Conservation (phyloP, 371 early-diverging fungal genomes). For the Mortierella sp. region DNA sequence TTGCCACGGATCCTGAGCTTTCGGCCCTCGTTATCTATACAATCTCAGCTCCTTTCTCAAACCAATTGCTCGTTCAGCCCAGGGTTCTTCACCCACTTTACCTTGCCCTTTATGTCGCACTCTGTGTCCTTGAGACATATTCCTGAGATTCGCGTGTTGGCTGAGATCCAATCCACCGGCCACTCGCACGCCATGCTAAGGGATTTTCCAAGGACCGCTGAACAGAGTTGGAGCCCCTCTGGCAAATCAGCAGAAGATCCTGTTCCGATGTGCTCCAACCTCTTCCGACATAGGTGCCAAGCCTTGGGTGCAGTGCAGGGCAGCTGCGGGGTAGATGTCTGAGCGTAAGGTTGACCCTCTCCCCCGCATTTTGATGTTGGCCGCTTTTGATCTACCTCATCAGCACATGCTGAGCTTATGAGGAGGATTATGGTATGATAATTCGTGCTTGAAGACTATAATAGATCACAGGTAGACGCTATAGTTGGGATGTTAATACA, state of each 20-base stretch:
- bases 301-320: background rate
- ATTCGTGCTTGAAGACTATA: too few species aligned
- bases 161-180: conserved; percentile 36
- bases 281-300: conserved; percentile 17
- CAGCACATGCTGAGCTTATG: background rate
- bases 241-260: conserved; percentile 29
- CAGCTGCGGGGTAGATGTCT: too few species aligned
- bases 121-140: background rate
- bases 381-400: conserved; percentile 8
- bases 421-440: too few species aligned
- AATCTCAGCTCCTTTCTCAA: too few species aligned
- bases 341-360: conserved; percentile 2
- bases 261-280: conserved; percentile 40
- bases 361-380: conserved; percentile 40
- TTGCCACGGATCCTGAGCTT: too few species aligned
- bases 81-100: too few species aligned
- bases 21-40: too few species aligned
- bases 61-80: too few species aligned
- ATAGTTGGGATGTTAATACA: too few species aligned
- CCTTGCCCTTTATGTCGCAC: background rate
- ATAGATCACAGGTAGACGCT: background rate
- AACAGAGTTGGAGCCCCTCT: conserved; percentile 34
- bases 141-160: conserved; percentile 21
- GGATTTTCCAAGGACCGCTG: conserved; percentile 21
- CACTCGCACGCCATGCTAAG: conserved; percentile 2